A percentile compares a stretch with the other conserved stretches of the same genome.
Conservation (phyloP, 805 yeast genomes). For the Lachancea fermentati region DNA sequence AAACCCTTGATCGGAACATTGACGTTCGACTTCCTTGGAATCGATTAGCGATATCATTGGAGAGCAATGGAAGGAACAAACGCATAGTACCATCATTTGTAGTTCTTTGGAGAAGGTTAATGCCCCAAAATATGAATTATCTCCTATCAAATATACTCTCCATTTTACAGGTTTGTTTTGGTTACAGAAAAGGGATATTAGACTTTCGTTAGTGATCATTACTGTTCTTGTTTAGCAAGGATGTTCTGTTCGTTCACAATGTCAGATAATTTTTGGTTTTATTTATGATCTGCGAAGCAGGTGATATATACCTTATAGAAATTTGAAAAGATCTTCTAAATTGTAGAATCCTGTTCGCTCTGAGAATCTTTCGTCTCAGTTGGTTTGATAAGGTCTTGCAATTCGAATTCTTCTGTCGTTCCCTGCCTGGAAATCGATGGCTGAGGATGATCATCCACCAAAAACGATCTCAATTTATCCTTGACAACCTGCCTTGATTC, state of each 20-base stretch:
- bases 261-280: not conserved
- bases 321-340: too few species aligned
- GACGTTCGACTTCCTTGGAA: constrained; percentile 3
- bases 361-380: not conserved
- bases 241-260: not conserved
- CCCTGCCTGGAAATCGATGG: constrained; percentile 5
- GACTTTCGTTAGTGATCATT: not conserved
- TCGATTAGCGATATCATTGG: constrained; percentile 3
- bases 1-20: constrained; percentile 6
- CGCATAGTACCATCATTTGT: constrained; percentile 1
- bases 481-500: constrained; percentile 53
- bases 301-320: too few species aligned
- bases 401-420: constrained; percentile 26
- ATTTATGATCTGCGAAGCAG: not conserved
- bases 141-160: not conserved
- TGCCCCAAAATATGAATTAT: not conserved
- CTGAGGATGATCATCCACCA: constrained; percentile 41
- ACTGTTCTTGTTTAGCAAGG: not conserved
- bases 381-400: constrained; percentile 22
- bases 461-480: constrained; percentile 51
- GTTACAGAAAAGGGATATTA: not conserved
- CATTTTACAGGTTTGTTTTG: not conserved
- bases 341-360: not conserved
- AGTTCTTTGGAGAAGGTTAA: not conserved
- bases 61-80: not conserved